A percentile compares a stretch with the other conserved stretches of the same genome.
phyloP scores from a whole-genome alignment of 352 stramenopile genomes.

The Globisporangium cylindrosporum region DNA sequence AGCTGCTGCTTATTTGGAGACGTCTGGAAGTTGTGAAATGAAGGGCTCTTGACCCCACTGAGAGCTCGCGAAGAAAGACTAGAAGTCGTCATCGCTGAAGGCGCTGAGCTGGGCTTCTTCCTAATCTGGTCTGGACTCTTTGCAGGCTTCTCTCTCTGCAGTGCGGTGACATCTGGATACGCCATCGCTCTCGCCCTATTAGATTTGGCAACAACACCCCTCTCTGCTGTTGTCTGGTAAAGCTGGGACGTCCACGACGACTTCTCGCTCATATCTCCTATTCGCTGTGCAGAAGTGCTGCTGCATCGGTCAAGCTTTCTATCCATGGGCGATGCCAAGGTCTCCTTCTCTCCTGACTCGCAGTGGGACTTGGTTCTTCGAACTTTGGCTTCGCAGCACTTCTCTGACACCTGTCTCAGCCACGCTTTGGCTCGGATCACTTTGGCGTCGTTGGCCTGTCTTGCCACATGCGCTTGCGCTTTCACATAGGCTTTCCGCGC shows the following conservation, averaged over 20 bases:
- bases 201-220: background rate
- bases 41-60: background rate
- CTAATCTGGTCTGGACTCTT: background rate
- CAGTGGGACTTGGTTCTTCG: slow-evolving; percentile 3
- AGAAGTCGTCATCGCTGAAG: background rate
- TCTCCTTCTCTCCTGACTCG: background rate
- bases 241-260: background rate
- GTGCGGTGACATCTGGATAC: background rate
- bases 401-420: background rate
- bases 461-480: background rate
- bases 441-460: background rate
- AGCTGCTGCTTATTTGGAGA: background rate
- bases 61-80: background rate
- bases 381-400: background rate
- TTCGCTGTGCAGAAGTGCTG: background rate
- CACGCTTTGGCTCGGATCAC: background rate
- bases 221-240: background rate
- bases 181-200: background rate
- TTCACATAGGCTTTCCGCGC: slow-evolving; percentile 3
- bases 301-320: background rate
- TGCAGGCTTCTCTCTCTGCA: background rate
- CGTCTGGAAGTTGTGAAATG: background rate
- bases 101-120: slow-evolving; percentile 10
- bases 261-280: background rate
- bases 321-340: background rate